phyloP scores from a whole-genome alignment of 2,329 filamentous ascomycete genomes.

The Incumbomyces lentus region DNA sequence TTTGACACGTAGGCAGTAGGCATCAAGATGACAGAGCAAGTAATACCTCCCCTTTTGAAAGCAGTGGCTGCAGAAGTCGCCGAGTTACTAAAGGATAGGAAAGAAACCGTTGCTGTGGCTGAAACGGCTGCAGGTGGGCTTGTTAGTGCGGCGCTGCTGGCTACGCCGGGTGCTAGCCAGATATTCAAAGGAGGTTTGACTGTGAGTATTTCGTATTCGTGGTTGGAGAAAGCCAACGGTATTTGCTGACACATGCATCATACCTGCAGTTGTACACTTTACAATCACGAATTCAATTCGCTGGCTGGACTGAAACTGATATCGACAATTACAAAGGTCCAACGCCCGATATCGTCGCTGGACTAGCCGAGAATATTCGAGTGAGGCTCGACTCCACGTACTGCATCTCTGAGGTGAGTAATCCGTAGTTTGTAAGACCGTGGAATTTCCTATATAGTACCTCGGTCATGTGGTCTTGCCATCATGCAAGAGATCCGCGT shows the following conservation, averaged over 20 bases:
- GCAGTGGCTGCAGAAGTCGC: slow-evolving; percentile 40
- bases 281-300: slow-evolving; percentile 47
- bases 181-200: slow-evolving; percentile 55
- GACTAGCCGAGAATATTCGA: slow-evolving; percentile 47
- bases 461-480: not conserved
- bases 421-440: not conserved
- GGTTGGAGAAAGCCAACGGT: not conserved
- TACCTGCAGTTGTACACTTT: slow-evolving; percentile 44
- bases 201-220: slow-evolving; percentile 20
- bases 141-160: slow-evolving; percentile 49
- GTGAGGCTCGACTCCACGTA: slow-evolving; percentile 47
- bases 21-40: slow-evolving; percentile 2
- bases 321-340: slow-evolving; percentile 49
- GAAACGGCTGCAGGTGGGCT: slow-evolving; percentile 56
- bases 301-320: slow-evolving; percentile 48
- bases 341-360: slow-evolving; percentile 46
- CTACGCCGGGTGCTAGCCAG: slow-evolving; percentile 46
- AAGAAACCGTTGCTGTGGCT: slow-evolving; percentile 50
- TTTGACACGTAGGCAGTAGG: too few relatives aligned
- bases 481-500: not conserved
- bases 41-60: not conserved
- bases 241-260: too few relatives aligned
- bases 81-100: slow-evolving; percentile 42
- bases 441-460: too few relatives aligned
- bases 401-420: slow-evolving; percentile 14